phyloP scores from a whole-genome alignment of 2,329 filamentous ascomycete genomes.

The Clonostachys chloroleuca region DNA sequence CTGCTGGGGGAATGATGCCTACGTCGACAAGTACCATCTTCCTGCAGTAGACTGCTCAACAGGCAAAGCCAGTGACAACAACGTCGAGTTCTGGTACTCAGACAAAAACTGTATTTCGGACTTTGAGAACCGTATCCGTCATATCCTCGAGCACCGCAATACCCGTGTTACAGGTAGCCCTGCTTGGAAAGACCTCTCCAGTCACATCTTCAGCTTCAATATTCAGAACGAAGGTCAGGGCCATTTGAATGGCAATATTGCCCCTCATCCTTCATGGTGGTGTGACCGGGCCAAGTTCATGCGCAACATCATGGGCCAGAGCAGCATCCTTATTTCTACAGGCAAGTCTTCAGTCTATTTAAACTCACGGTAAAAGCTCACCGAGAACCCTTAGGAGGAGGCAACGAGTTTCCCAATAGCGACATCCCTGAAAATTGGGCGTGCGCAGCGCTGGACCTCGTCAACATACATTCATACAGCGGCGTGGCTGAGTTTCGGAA shows the following conservation, averaged over 20 bases:
- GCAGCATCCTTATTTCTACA: conserved; percentile 1
- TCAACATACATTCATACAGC: conserved; percentile 2
- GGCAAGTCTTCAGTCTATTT: background rate
- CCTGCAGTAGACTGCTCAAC: conserved; percentile 2
- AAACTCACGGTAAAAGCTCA: background rate
- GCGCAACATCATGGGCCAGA: conserved; percentile 1
- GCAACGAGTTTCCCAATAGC: conserved; percentile 2
- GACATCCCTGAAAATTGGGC: conserved; percentile 2
- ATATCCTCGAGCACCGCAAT: conserved; percentile 2
- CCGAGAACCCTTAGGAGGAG: background rate
- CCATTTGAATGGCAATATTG: conserved; percentile 1
- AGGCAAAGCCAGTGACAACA: background rate
- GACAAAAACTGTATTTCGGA: background rate
- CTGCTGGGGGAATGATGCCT: conserved; percentile 2
- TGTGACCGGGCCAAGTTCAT: conserved; percentile 2
- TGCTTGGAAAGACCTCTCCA: conserved; percentile 3
- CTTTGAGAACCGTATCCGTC: conserved; percentile 3
- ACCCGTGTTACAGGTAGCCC: background rate
- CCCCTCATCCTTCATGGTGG: conserved; percentile 2
- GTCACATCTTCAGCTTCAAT: conserved; percentile 2
- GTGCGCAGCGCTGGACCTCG: background rate
- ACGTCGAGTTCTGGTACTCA: conserved; percentile 1
- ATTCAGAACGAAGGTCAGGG: conserved; percentile 4
- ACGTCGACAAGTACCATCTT: conserved; percentile 2
- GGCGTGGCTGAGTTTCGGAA: conserved; percentile 1